phyloP scores from a whole-genome alignment of 352 stramenopile species.

The Saprolegnia diclina region DNA sequence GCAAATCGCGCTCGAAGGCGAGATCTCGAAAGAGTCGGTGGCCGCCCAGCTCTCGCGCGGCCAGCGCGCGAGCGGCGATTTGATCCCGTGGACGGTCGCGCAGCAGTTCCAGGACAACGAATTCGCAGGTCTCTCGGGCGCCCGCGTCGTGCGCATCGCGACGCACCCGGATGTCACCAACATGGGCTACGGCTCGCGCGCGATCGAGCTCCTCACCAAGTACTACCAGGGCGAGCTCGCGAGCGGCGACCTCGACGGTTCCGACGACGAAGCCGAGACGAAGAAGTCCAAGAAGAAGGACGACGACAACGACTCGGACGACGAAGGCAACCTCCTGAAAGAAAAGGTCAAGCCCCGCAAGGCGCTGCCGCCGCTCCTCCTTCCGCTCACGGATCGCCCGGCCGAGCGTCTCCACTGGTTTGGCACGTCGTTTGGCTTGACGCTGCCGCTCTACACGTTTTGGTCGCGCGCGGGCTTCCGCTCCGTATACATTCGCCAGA shows the following conservation, averaged over 20 bases:
- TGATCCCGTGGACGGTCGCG: constrained; percentile 99
- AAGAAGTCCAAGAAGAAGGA: constrained; percentile 30
- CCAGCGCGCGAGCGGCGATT: constrained; percentile 95
- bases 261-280: constrained; percentile 36
- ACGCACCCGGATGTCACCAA: constrained; percentile 94
- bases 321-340: constrained; percentile 46
- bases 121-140: constrained; percentile 95
- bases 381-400: constrained; percentile 91
- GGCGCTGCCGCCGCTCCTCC: constrained; percentile 94
- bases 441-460: constrained; percentile 95
- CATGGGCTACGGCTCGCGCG: constrained; percentile 97
- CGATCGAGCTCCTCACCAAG: constrained; percentile 92
- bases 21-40: constrained; percentile 95
- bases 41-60: constrained; percentile 92
- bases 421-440: constrained; percentile 97
- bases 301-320: constrained; percentile 43
- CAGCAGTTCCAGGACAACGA: constrained; percentile 99
- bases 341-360: constrained; percentile 95
- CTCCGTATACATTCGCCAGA: constrained; percentile 98
- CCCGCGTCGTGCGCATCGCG: constrained; percentile 96
- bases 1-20: constrained; percentile 95
- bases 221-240: constrained; percentile 98
- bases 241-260: constrained; percentile 31
- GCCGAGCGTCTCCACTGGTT: constrained; percentile 97
- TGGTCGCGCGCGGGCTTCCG: constrained; percentile 93